Evolutionary conservation across 148 eudicot species (phyloP).

Genomic region (Arbutus unedo): DNA sequence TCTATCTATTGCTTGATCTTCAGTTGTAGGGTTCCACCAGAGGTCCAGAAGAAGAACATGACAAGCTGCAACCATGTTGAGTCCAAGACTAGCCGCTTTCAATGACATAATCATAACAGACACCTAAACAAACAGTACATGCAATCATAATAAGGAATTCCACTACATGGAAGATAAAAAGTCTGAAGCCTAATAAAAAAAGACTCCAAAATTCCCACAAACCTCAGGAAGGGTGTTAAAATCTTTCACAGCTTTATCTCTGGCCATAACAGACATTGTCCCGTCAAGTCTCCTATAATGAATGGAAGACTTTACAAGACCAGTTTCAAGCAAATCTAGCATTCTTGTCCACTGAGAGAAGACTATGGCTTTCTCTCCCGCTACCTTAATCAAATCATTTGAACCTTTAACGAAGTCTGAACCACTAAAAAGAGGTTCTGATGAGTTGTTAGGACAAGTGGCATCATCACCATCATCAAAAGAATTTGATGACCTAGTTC

Average conservation of each 20-base stretch:
- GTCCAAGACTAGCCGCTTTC: slow-evolving; percentile 97
- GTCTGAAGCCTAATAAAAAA: slow-evolving; percentile 7
- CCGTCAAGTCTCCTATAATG: slow-evolving; percentile 91
- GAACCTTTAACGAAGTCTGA: slow-evolving; percentile 19
- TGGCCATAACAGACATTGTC: slow-evolving; percentile 84
- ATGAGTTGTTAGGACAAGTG: slow-evolving; percentile 21
- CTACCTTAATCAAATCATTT: slow-evolving; percentile 25
- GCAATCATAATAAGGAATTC: background rate
- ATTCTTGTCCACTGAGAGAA: slow-evolving; percentile 99
- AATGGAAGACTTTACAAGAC: slow-evolving; percentile 64
- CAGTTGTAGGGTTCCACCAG: slow-evolving; percentile 99
- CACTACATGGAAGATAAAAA: background rate
- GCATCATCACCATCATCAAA: slow-evolving; percentile 24
- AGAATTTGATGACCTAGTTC: slow-evolving; percentile 16
- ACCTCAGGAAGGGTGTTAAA: slow-evolving; percentile 95
- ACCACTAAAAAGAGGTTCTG: slow-evolving; percentile 16
- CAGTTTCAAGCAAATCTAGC: slow-evolving; percentile 90
- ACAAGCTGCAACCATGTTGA: slow-evolving; percentile 98
- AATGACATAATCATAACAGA: slow-evolving; percentile 98
- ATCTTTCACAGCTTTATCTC: slow-evolving; percentile 92
- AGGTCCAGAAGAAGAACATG: slow-evolving; percentile 89
- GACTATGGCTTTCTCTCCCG: slow-evolving; percentile 86
- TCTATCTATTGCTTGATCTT: slow-evolving; percentile 97
- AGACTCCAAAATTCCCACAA: slow-evolving; percentile 12
- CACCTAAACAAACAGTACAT: slow-evolving; percentile 46